phyloP scores from a whole-genome alignment of 2,329 filamentous ascomycete genomes.

The Pezicula rhizophila region DNA sequence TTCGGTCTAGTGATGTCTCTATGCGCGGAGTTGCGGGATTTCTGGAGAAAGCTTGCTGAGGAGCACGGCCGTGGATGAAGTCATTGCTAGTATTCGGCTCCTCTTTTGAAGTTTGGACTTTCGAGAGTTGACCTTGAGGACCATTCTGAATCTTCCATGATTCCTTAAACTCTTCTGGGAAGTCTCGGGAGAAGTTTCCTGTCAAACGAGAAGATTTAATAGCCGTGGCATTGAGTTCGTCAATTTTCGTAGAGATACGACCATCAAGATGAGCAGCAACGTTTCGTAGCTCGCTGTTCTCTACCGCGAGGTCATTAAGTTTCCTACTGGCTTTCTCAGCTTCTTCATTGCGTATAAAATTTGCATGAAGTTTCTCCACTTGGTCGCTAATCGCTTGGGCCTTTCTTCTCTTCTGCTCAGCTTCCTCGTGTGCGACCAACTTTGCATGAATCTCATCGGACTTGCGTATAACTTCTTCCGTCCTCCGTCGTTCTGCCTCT shows the following conservation, averaged over 20 bases:
- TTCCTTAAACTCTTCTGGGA: slow-evolving; percentile 43
- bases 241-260: slow-evolving; percentile 10
- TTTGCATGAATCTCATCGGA: neutral
- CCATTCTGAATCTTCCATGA: slow-evolving; percentile 33
- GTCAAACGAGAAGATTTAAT: slow-evolving; percentile 26
- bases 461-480: neutral
- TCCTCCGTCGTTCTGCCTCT: neutral
- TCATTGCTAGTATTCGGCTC: slow-evolving; percentile 20
- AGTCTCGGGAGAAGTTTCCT: slow-evolving; percentile 45
- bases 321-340: slow-evolving; percentile 10
- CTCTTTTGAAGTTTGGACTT: slow-evolving; percentile 9
- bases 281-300: slow-evolving; percentile 17
- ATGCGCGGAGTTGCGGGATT: slow-evolving; percentile 16
- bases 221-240: slow-evolving; percentile 9
- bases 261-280: slow-evolving; percentile 13
- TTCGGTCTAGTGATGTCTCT: slow-evolving; percentile 26
- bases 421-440: neutral
- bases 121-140: slow-evolving; percentile 5
- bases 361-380: neutral
- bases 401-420: neutral
- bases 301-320: slow-evolving; percentile 16
- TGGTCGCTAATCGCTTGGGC: neutral
- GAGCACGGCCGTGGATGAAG: slow-evolving; percentile 17
- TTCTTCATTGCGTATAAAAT: neutral
- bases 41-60: slow-evolving; percentile 14